Percentiles rank a stretch among this genome's conserved stretches.
phyloP scores from a whole-genome alignment of 192 early-diverging fungal genomes.

The Backusella sp. region DNA sequence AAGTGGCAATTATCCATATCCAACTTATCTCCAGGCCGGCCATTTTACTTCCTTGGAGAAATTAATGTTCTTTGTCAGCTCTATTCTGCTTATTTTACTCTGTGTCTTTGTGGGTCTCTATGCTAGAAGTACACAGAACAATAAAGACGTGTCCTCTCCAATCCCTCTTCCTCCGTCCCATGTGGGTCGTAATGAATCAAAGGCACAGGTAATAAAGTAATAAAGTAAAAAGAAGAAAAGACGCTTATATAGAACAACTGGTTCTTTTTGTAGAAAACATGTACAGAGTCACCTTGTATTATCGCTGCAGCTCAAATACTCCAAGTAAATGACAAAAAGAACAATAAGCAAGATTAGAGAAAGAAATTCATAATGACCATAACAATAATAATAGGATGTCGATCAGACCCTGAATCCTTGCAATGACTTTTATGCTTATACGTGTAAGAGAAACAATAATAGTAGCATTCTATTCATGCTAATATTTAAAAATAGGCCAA shows the following conservation, averaged over 20 bases:
- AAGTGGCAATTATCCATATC: conserved; percentile 27
- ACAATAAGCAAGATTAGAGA: not conserved
- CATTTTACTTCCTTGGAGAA: conserved; percentile 36
- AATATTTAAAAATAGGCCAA: conserved; percentile 36
- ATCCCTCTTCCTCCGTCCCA: conserved; percentile 8
- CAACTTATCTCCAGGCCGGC: conserved; percentile 28
- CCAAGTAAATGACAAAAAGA: conserved; percentile 8
- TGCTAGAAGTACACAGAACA: conserved; percentile 22
- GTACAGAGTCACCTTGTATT: conserved; percentile 57
- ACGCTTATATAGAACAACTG: not conserved
- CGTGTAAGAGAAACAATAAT: conserved; percentile 38
- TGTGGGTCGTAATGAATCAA: conserved; percentile 11
- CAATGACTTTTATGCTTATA: conserved; percentile 63
- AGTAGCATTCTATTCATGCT: not conserved
- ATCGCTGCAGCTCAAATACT: conserved; percentile 58
- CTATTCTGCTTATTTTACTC: conserved; percentile 22
- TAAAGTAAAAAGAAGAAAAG: too few species aligned
- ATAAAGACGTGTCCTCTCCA: not conserved
- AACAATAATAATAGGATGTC: conserved; percentile 34
- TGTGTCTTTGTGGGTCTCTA: conserved; percentile 35
- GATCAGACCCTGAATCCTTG: conserved; percentile 58
- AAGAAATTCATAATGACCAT: not conserved
- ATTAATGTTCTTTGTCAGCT: conserved; percentile 31
- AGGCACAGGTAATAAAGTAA: conserved; percentile 1
- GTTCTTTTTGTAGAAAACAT: conserved; percentile 21